Conservation (phyloP, 129 eudicot species). For the Artemisia annua region DNA sequence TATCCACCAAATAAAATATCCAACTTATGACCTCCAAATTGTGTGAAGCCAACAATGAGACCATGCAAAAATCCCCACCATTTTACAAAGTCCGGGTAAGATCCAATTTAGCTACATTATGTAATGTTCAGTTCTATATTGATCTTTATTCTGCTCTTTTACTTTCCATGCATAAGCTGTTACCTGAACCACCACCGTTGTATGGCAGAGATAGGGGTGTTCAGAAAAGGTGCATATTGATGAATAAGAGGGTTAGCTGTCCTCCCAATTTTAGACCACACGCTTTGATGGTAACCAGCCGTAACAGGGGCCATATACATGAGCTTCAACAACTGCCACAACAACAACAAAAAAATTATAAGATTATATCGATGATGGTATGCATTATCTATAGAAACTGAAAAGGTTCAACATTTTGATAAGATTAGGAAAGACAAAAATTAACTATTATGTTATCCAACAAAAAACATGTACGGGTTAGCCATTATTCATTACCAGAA, state of each 20-base stretch:
- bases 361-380: not conserved
- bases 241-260: conserved; percentile 59
- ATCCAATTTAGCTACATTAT: conserved; percentile 26
- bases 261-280: conserved; percentile 79
- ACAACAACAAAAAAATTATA: not conserved
- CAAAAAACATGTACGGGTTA: too few relatives aligned
- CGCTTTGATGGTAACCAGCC: conserved; percentile 84
- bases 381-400: too few relatives aligned
- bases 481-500: not conserved
- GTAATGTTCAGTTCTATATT: conserved; percentile 21
- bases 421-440: too few relatives aligned
- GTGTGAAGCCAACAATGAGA: conserved; percentile 1
- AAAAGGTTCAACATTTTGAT: too few relatives aligned
- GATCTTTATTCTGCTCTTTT: conserved; percentile 23
- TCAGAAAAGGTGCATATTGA: conserved; percentile 75
- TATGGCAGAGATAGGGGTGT: conserved; percentile 61
- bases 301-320: conserved; percentile 96
- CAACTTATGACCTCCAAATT: conserved; percentile 10
- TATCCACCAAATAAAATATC: conserved; percentile 8
- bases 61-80: conserved; percentile 8
- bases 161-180: conserved; percentile 11
- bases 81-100: not conserved
- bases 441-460: too few relatives aligned
- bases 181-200: conserved; percentile 91
- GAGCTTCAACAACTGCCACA: conserved; percentile 84